These are phyloP conservation scores for Eucalyptus grandis DNA, from an alignment of 345 rosid species.

Conservation along the genomic window DNA sequence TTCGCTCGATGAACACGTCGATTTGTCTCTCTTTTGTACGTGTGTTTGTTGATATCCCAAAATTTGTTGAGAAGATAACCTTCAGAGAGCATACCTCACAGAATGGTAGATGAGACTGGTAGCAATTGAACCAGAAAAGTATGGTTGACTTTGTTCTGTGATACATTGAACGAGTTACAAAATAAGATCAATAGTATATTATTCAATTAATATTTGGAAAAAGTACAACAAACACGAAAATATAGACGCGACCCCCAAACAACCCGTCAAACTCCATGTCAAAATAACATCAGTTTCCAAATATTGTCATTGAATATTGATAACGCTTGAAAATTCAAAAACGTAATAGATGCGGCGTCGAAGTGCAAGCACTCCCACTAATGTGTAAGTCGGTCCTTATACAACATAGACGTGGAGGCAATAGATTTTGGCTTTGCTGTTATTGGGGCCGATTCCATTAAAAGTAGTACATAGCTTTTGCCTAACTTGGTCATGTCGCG, in stretches of 20 bases:
- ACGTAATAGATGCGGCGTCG: background rate
- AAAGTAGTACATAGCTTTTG: background rate
- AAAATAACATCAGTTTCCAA: background rate
- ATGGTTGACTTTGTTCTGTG: background rate
- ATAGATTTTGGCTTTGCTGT: background rate
- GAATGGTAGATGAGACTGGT: background rate
- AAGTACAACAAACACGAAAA: background rate
- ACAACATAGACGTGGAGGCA: background rate
- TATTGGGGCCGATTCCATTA: background rate
- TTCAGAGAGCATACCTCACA: too few relatives aligned
- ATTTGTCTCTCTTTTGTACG: too few relatives aligned
- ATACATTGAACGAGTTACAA: background rate
- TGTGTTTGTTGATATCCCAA: too few relatives aligned
- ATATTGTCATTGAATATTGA: background rate
- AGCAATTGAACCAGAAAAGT: background rate
- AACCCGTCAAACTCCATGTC: background rate
- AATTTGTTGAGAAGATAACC: too few relatives aligned
- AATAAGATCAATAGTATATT: background rate
- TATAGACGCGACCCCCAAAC: background rate
- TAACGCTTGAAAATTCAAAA: background rate
- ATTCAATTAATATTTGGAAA: background rate
- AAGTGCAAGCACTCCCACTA: background rate
- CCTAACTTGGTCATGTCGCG: background rate
- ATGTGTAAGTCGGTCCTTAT: background rate
- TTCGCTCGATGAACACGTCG: too few relatives aligned